Conservation (phyloP, 1,139 yeast genomes). For the Pichia sp. region DNA sequence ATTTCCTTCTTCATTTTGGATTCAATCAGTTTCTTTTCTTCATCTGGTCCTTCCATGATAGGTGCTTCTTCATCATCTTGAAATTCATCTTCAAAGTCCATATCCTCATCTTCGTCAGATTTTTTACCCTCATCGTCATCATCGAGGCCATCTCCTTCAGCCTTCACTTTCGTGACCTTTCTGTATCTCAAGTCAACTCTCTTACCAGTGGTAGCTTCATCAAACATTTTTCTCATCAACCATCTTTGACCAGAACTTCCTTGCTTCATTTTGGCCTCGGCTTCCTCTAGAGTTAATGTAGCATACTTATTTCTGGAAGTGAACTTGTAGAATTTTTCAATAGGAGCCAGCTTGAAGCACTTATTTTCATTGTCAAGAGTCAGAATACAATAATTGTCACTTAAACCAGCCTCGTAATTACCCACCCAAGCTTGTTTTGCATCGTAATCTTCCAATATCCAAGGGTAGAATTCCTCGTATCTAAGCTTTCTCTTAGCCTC, state of each 20-base stretch:
- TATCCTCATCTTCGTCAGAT: constrained; percentile 75
- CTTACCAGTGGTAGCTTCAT: constrained; percentile 38
- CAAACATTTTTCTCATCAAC: constrained; percentile 89
- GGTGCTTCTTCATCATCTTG: constrained; percentile 99
- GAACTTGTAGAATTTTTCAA: constrained; percentile 87
- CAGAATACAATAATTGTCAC: constrained; percentile 78
- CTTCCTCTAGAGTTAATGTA: constrained; percentile 90
- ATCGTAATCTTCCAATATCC: constrained; percentile 97
- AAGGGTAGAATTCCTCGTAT: constrained; percentile 94
- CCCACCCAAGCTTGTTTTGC: constrained; percentile 95
- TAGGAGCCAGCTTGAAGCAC: constrained; percentile 82
- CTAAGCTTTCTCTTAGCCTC: constrained; percentile 77
- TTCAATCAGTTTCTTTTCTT: constrained; percentile 88
- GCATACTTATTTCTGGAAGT: constrained; percentile 93
- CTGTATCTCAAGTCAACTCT: constrained; percentile 43
- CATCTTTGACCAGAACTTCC: constrained; percentile 83
- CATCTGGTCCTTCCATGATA: constrained; percentile 86
- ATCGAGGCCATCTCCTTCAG: constrained; percentile 48
- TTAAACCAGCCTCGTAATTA: constrained; percentile 82
- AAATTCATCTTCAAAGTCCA: constrained; percentile 94
- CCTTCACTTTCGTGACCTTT: constrained; percentile 34
- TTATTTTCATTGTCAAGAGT: constrained; percentile 76
- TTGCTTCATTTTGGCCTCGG: constrained; percentile 84
- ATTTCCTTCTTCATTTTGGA: constrained; percentile 83
- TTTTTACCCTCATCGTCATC: constrained; percentile 47